Conservation (phyloP, 2,329 filamentous ascomycete species). For the Orbilia ellipsospora region DNA sequence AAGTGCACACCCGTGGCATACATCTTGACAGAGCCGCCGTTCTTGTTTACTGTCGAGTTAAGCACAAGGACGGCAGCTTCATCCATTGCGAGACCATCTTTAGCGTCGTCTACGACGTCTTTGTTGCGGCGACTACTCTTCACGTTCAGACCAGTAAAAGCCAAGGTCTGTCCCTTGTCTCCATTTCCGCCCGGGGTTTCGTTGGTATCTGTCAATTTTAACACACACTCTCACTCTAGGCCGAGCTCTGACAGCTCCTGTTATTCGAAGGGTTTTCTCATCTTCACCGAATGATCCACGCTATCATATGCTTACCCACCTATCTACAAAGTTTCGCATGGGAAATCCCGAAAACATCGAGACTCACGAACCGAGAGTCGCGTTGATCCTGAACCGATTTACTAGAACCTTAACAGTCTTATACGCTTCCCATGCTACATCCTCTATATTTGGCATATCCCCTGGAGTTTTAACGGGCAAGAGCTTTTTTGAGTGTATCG, state of each 20-base stretch:
- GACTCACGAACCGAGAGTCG: slow-evolving; percentile 79
- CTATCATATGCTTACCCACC: slow-evolving; percentile 88
- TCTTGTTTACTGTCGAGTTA: slow-evolving; percentile 80
- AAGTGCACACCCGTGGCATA: slow-evolving; percentile 78
- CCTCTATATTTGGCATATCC: slow-evolving; percentile 78
- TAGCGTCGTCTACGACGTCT: slow-evolving; percentile 85
- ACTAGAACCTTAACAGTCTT: slow-evolving; percentile 84
- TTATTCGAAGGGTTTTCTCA: slow-evolving; percentile 81
- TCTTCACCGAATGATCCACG: slow-evolving; percentile 83
- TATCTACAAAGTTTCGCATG: slow-evolving; percentile 79
- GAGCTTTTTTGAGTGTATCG: slow-evolving; percentile 89
- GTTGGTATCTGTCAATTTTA: neutral
- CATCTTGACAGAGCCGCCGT: slow-evolving; percentile 85
- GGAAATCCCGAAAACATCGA: slow-evolving; percentile 69
- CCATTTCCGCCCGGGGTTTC: no score
- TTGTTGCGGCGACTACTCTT: slow-evolving; percentile 84
- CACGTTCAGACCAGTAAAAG: slow-evolving; percentile 77
- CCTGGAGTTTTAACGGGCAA: slow-evolving; percentile 77
- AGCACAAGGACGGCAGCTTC: slow-evolving; percentile 76
- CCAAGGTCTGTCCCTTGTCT: slow-evolving; percentile 71
- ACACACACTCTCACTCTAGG: slow-evolving; percentile 65
- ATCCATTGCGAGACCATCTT: slow-evolving; percentile 88
- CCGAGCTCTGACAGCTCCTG: slow-evolving; percentile 79
- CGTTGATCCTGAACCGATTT: slow-evolving; percentile 86
- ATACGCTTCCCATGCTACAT: slow-evolving; percentile 82